These are phyloP conservation scores for Heliamphora ciliata DNA, from an alignment of 179 eudicot species.

Conservation along the genomic window DNA sequence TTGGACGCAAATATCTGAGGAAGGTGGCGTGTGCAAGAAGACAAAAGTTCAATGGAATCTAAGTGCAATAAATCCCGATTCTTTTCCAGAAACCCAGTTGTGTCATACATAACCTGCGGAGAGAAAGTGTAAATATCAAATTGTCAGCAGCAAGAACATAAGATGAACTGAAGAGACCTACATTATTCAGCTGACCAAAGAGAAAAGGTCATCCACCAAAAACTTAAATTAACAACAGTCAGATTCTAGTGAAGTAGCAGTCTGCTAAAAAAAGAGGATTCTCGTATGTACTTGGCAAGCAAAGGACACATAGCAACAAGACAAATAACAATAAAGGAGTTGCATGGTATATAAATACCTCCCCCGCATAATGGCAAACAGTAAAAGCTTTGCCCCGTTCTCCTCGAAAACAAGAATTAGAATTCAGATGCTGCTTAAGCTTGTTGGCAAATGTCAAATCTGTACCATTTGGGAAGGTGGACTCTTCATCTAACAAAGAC, in stretches of 20 bases:
- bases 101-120: constrained; percentile 71
- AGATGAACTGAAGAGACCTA: neutral
- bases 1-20: constrained; percentile 76
- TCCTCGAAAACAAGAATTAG: constrained; percentile 73
- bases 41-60: constrained; percentile 76
- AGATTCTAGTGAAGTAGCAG: neutral
- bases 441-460: constrained; percentile 86
- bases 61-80: constrained; percentile 81
- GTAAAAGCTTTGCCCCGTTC: constrained; percentile 74
- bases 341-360: constrained; percentile 40
- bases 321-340: neutral
- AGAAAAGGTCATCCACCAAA: neutral
- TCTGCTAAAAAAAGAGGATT: neutral
- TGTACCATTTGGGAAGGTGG: constrained; percentile 94
- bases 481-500: constrained; percentile 91
- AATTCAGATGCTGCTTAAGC: constrained; percentile 76
- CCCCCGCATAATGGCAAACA: constrained; percentile 86
- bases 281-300: neutral
- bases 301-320: constrained; percentile 7
- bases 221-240: neutral
- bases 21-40: constrained; percentile 73
- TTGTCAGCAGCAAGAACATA: neutral
- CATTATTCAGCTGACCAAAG: neutral
- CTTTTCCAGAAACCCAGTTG: constrained; percentile 90
- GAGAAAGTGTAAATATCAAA: constrained; percentile 9